These are phyloP conservation scores for Alloteropsis semialata DNA, from an alignment of 176 grass and related monocot genomes.

Conservation along the genomic window DNA sequence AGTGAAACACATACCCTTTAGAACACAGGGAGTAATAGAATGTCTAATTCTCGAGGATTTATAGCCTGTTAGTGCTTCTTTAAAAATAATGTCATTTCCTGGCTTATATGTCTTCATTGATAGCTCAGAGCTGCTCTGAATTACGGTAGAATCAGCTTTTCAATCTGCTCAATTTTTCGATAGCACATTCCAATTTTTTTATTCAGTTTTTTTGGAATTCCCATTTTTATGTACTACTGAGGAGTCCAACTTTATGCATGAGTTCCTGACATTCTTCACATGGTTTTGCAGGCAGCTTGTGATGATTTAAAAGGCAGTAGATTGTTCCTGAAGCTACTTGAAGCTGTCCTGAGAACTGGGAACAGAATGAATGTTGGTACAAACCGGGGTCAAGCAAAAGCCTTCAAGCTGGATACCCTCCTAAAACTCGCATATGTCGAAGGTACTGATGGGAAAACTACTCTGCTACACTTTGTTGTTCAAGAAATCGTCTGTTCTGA, in stretches of 20 bases:
- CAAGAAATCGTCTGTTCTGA: constrained; percentile 86
- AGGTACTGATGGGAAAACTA: constrained; percentile 81
- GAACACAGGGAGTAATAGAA: too few species aligned
- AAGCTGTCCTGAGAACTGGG: constrained; percentile 81
- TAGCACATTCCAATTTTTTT: neutral
- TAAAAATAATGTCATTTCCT: neutral
- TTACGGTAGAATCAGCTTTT: neutral
- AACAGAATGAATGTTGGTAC: constrained; percentile 95
- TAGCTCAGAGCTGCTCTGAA: neutral
- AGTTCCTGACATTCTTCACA: neutral
- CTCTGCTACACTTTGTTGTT: constrained; percentile 83
- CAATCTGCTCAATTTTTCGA: neutral
- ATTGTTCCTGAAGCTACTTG: constrained; percentile 81
- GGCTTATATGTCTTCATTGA: neutral
- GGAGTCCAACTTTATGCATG: neutral
- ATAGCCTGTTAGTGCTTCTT: neutral
- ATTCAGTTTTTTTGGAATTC: neutral
- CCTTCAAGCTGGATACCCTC: constrained; percentile 93
- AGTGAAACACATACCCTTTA: too few species aligned
- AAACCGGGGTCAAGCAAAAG: constrained; percentile 73
- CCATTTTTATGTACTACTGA: neutral
- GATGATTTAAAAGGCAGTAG: constrained; percentile 87
- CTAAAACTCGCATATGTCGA: constrained; percentile 87
- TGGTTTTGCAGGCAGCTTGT: constrained; percentile 65
- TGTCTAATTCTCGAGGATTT: neutral